Evolutionary conservation across 2,329 filamentous ascomycete species (phyloP).

Genomic region (Colletotrichum viniferum): DNA sequence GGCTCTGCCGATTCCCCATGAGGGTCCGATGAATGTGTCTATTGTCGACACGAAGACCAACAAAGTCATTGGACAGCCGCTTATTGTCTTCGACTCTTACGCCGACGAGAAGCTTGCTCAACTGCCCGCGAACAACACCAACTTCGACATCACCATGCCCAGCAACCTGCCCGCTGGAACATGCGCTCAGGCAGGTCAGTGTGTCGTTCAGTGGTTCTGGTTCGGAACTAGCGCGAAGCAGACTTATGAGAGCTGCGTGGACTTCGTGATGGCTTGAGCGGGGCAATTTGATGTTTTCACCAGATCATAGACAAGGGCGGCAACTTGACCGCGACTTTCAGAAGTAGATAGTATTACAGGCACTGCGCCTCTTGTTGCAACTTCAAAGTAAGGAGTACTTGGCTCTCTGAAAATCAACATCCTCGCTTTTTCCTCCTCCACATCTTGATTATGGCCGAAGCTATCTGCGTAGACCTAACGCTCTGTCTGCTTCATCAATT

Average conservation of each 20-base stretch:
- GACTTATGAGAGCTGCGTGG: slow-evolving; percentile 44
- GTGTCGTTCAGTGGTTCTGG: slow-evolving; percentile 52
- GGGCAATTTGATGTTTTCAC: neutral
- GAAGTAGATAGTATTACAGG: neutral
- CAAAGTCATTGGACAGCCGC: slow-evolving; percentile 53
- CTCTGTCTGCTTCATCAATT: too few species aligned
- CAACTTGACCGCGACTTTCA: neutral
- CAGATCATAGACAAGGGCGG: neutral
- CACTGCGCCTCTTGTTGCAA: neutral
- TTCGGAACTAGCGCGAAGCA: slow-evolving; percentile 38
- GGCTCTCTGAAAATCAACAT: too few species aligned
- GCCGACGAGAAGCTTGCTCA: slow-evolving; percentile 46
- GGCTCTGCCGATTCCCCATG: slow-evolving; percentile 47
- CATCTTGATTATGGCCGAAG: too few species aligned
- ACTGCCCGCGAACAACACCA: slow-evolving; percentile 45
- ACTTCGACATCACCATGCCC: slow-evolving; percentile 46
- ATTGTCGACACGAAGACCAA: slow-evolving; percentile 59
- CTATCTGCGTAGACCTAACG: too few species aligned
- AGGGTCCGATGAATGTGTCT: slow-evolving; percentile 58
- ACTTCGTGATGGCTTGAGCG: slow-evolving; percentile 29
- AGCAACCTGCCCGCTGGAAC: slow-evolving; percentile 27
- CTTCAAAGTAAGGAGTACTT: neutral
- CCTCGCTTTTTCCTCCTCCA: too few species aligned
- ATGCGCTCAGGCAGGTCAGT: slow-evolving; percentile 34
- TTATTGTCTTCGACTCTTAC: slow-evolving; percentile 61